phyloP scores from a whole-genome alignment of 1,139 yeast genomes.

The Nakaseomyces sp. region DNA sequence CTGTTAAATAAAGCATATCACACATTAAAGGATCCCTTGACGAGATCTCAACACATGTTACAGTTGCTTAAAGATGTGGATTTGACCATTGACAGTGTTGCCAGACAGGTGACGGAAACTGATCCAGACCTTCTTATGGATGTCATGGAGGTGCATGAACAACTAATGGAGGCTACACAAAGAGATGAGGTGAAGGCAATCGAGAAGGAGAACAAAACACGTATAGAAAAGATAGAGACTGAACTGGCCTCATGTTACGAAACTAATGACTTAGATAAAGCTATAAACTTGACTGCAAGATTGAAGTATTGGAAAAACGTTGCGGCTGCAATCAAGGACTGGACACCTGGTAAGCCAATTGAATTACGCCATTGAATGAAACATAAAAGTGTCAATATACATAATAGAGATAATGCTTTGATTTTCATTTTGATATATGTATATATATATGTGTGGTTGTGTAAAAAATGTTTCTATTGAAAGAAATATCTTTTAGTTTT shows the following conservation, averaged over 20 bases:
- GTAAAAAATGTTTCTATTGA: no score
- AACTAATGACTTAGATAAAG: conserved; percentile 34
- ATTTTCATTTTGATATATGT: no score
- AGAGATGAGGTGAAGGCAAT: conserved; percentile 50
- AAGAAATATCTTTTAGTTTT: no score
- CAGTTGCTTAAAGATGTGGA: conserved; percentile 37
- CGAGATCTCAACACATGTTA: conserved; percentile 54
- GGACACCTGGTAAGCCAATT: conserved; percentile 67
- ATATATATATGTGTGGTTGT: no score
- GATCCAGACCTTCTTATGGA: conserved; percentile 60
- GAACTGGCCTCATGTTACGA: conserved; percentile 32
- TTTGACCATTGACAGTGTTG: conserved; percentile 34
- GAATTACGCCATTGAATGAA: conserved; percentile 46
- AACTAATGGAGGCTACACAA: conserved; percentile 52
- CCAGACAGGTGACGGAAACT: conserved; percentile 26
- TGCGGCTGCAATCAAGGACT: conserved; percentile 61
- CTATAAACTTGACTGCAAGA: conserved; percentile 59
- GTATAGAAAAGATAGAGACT: conserved; percentile 40
- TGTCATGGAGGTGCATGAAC: conserved; percentile 75
- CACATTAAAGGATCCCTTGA: conserved; percentile 59
- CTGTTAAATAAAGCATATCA: conserved; percentile 68
- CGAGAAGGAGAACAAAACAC: conserved; percentile 44
- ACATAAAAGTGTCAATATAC: no score
- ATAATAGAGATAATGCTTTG: no score
- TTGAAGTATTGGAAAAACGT: conserved; percentile 82